A percentile compares a stretch with the other conserved stretches of the same genome.
phyloP scores from a whole-genome alignment of 306 rosid species.

The Rosa chinensis region DNA sequence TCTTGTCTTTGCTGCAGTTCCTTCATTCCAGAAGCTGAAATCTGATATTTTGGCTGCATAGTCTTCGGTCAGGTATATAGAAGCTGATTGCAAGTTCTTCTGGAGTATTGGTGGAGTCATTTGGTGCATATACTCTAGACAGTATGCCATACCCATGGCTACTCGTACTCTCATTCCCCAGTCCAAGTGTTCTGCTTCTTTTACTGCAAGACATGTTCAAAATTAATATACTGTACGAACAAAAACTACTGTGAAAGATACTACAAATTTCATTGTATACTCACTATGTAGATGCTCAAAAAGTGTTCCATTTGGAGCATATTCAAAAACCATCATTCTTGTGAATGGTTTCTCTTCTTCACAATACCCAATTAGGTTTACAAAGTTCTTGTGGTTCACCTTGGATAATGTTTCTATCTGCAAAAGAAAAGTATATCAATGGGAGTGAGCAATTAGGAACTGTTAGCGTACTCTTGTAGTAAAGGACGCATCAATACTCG shows the following conservation, averaged over 20 bases:
- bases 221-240: conserved; percentile 6
- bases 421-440: not conserved
- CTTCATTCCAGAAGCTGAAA: conserved; percentile 65
- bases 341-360: conserved; percentile 88
- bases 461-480: conserved; percentile 6
- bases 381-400: conserved; percentile 89
- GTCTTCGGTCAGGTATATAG: conserved; percentile 83
- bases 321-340: conserved; percentile 94
- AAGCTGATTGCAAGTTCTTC: conserved; percentile 60
- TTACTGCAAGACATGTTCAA: conserved; percentile 49
- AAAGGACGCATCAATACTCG: not conserved
- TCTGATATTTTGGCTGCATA: conserved; percentile 86
- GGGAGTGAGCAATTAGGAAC: conserved; percentile 14
- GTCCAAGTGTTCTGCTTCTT: conserved; percentile 85
- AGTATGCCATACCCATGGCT: conserved; percentile 93
- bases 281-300: conserved; percentile 89
- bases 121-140: conserved; percentile 82
- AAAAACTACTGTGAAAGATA: not conserved
- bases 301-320: conserved; percentile 94
- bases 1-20: conserved; percentile 37
- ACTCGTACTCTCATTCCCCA: conserved; percentile 77
- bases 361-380: conserved; percentile 82
- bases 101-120: conserved; percentile 62
- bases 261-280: conserved; percentile 23
- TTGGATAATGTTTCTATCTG: conserved; percentile 75